Base-by-base conservation (phyloP, 1,284 basidiomycete species). In the Lignosus rhinocerotis region DNA sequence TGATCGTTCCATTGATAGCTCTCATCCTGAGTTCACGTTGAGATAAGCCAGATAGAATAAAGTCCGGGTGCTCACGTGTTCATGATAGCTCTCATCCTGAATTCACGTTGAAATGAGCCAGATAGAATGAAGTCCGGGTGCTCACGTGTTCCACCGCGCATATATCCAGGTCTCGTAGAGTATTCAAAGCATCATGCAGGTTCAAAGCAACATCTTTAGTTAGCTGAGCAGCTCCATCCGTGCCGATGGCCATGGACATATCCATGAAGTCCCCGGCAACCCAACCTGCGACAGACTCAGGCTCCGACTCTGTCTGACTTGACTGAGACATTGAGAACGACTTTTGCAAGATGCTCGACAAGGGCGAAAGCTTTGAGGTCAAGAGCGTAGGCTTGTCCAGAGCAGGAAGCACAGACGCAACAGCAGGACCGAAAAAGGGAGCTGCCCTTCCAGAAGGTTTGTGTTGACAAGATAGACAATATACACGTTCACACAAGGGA, bases 71-170 rank as follows among this genome's bases (percentile, higher is more conserved):
- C n/a, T n/a, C n/a, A n/a, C n/a, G n/a, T n/a, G n/a, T n/a, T 64
- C 65, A 39, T 77, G 77, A 39, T 73, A 63, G 12, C 64, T 59
- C 9, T 60, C 53, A 51, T 79, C 74, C 80, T 80, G 39, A 16
- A 21, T 30, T 25, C 34, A 3, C 21, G 16, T n/a, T 25, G 33
- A 10, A 21, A 10, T 16, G 9, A 7, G 11, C 38, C 3, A 49
- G 19, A 39, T 17, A 14, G 16, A 33, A 14, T 14, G 3, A 17
- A 30, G 14, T 21, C 12, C 14, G 10, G 7, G 30, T 14, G 64
- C 62, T 41, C 45, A 74, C 74, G 32, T 63, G 53, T 55, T 65
- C 56, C 17, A 72, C 57, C 25, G 61, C 58, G 62, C 60, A 67
- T 66, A 67, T 64, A 65, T 61, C 58, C 11, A 61, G 19, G 17